These are phyloP conservation scores for Stromatinia cepivora DNA, from an alignment of 2,329 filamentous ascomycete genomes.

Conservation along the genomic window DNA sequence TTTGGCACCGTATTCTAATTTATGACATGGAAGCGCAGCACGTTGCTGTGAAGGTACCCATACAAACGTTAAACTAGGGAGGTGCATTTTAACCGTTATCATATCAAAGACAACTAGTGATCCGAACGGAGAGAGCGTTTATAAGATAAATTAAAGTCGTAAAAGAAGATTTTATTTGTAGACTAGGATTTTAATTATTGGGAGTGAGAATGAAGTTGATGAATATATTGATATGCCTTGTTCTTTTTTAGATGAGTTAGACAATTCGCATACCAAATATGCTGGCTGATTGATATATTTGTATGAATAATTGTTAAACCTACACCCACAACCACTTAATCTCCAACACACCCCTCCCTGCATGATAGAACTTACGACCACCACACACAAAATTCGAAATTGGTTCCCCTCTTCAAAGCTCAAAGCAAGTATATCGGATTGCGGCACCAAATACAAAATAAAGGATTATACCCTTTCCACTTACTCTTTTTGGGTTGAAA, in stretches of 20 bases:
- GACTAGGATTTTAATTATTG: too few species aligned
- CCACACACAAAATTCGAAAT: background rate
- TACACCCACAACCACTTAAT: background rate
- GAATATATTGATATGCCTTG: too few species aligned
- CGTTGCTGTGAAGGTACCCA: background rate
- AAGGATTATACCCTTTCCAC: background rate
- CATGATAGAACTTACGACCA: background rate
- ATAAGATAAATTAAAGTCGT: too few species aligned
- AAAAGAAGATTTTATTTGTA: too few species aligned
- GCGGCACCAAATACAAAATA: background rate
- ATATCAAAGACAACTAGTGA: background rate
- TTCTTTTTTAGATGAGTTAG: background rate
- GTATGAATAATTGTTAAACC: background rate
- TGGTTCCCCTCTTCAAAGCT: background rate
- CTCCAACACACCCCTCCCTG: constrained; percentile 5
- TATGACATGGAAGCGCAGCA: background rate
- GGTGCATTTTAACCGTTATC: background rate
- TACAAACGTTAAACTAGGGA: background rate
- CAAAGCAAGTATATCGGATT: constrained; percentile 1
- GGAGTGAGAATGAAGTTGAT: too few species aligned
- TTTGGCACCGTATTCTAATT: background rate
- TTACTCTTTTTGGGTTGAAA: constrained; percentile 1
- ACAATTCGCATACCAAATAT: background rate
- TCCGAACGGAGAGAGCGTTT: too few species aligned
- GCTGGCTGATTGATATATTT: background rate